A percentile compares a stretch with the other conserved stretches of the same genome.
Evolutionary conservation across 2,329 filamentous ascomycete genomes (phyloP).

Genomic region (Talaromyces sp.): DNA sequence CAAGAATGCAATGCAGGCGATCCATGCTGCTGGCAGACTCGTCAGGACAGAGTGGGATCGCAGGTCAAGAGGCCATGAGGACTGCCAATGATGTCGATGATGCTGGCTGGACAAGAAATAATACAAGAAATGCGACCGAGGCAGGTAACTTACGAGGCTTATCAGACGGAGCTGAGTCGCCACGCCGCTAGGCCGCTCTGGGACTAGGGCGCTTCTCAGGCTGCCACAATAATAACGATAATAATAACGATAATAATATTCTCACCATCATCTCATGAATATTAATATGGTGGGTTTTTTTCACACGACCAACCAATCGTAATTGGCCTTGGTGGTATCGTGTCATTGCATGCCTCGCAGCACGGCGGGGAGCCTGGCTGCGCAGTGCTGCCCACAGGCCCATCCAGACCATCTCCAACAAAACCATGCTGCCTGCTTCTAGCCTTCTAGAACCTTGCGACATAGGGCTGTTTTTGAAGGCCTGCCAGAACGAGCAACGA

Average conservation of each 20-base stretch:
- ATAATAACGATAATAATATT: too few species aligned
- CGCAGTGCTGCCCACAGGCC: neutral
- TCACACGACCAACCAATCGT: too few species aligned
- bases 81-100: neutral
- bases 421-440: neutral
- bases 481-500: too few species aligned
- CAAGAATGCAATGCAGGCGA: conserved; percentile 12
- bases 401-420: neutral
- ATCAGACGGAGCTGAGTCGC: neutral
- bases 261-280: too few species aligned
- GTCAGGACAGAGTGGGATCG: neutral
- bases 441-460: neutral
- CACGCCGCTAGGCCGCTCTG: neutral
- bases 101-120: neutral
- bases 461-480: neutral
- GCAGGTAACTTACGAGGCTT: neutral
- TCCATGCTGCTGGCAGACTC: conserved; percentile 14
- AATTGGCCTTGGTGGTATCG: neutral
- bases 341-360: neutral
- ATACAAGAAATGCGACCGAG: neutral
- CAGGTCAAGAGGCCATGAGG: neutral
- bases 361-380: neutral
- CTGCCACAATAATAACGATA: neutral
- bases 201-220: neutral
- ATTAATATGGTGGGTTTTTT: too few species aligned